phyloP scores from a whole-genome alignment of 2,329 filamentous ascomycete species.

The Claviceps citrina region DNA sequence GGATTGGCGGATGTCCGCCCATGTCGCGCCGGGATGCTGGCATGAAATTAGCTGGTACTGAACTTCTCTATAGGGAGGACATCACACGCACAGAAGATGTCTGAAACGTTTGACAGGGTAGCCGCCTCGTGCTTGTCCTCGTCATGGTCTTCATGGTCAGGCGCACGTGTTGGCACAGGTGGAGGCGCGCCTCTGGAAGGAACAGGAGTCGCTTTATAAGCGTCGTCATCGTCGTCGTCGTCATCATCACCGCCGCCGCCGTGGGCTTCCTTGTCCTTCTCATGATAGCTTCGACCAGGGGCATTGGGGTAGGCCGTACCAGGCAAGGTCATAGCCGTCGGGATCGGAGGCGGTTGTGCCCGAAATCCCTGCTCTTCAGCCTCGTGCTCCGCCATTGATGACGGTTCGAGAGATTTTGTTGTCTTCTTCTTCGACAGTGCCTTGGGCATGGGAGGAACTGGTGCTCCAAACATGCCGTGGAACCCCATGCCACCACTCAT shows the following conservation, averaged over 20 bases:
- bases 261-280: conserved; percentile 16
- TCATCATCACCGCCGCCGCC: background rate
- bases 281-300: conserved; percentile 22
- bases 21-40: conserved; percentile 20
- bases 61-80: background rate
- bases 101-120: conserved; percentile 18
- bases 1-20: conserved; percentile 29
- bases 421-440: conserved; percentile 35
- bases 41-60: conserved; percentile 14
- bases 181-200: conserved; percentile 15
- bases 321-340: conserved; percentile 50
- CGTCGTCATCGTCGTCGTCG: background rate
- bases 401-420: conserved; percentile 21
- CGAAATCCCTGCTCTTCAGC: conserved; percentile 27
- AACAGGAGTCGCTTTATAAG: conserved; percentile 4
- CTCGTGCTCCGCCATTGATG: conserved; percentile 24
- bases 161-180: conserved; percentile 14
- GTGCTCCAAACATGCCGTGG: conserved; percentile 77
- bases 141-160: conserved; percentile 6
- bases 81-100: conserved; percentile 9
- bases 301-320: conserved; percentile 50
- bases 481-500: conserved; percentile 97
- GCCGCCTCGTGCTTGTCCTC: conserved; percentile 21
- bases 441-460: conserved; percentile 45
- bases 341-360: conserved; percentile 36